phyloP scores from a whole-genome alignment of 768 basidiomycete genomes.

The Ramaria sp. region DNA sequence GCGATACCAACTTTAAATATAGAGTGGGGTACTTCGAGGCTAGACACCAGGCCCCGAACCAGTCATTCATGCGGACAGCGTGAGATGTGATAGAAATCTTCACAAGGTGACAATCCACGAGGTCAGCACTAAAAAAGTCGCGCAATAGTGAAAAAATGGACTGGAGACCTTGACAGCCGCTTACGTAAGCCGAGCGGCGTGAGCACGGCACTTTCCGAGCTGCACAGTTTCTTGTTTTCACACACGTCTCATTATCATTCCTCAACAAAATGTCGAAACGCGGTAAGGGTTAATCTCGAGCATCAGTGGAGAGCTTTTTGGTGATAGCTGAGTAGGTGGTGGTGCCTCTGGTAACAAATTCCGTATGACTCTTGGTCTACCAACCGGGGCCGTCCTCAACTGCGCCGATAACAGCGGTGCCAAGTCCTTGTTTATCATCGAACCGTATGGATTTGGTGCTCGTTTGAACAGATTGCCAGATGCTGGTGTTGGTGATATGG shows the following conservation, averaged over 20 bases:
- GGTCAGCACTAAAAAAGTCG: no score
- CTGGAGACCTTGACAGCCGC: no score
- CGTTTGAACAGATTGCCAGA: slow-evolving; percentile 96
- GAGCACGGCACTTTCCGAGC: not conserved
- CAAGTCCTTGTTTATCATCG: slow-evolving; percentile 90
- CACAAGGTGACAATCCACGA: no score
- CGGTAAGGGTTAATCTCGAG: slow-evolving; percentile 5
- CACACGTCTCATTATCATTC: not conserved
- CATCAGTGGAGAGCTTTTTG: not conserved
- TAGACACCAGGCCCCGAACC: no score
- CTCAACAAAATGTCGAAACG: slow-evolving; percentile 14
- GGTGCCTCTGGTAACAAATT: slow-evolving; percentile 90
- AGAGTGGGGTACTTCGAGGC: no score
- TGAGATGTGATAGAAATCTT: no score
- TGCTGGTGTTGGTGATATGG: slow-evolving; percentile 91
- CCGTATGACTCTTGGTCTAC: slow-evolving; percentile 90
- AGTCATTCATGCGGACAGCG: no score
- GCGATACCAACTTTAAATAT: no score
- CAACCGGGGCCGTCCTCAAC: slow-evolving; percentile 89
- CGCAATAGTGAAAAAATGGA: no score
- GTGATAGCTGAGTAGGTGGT: slow-evolving; percentile 24
- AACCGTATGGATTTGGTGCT: slow-evolving; percentile 91
- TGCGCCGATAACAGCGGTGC: slow-evolving; percentile 99
- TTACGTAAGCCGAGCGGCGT: not conserved
- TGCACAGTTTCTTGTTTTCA: slow-evolving; percentile 8